Percentiles rank a stretch among this genome's conserved stretches.
phyloP scores from a whole-genome alignment of 2,329 filamentous ascomycete genomes.

The Cordyceps militaris region DNA sequence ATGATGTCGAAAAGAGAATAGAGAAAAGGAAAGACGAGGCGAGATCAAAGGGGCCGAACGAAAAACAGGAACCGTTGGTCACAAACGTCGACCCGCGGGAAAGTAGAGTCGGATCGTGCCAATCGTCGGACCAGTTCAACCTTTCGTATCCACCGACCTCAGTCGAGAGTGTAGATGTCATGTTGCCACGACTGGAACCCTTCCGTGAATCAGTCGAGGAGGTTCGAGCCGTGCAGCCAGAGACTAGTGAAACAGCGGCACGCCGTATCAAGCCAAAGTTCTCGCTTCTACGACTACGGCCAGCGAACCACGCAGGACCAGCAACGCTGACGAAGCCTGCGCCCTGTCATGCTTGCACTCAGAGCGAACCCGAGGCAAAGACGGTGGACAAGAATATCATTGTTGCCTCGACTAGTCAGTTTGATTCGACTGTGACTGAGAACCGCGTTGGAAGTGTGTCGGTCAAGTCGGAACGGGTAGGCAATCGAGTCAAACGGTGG shows the following conservation, averaged over 20 bases:
- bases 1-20: constrained; percentile 13
- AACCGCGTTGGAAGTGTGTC: constrained; percentile 12
- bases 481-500: constrained; percentile 27
- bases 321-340: not conserved
- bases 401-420: not conserved
- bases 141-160: constrained; percentile 26
- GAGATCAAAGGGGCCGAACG: not conserved
- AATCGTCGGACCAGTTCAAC: constrained; percentile 29
- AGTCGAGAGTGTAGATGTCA: constrained; percentile 12
- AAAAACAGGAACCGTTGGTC: not conserved
- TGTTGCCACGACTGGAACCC: constrained; percentile 12
- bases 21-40: constrained; percentile 4
- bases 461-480: constrained; percentile 18
- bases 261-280: constrained; percentile 9
- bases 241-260: not conserved
- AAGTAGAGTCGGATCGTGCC: constrained; percentile 14
- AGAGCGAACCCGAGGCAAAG: not conserved
- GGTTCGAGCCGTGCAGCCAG: not conserved
- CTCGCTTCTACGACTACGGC: constrained; percentile 7
- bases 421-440: not conserved
- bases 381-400: not conserved
- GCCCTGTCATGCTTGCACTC: not conserved
- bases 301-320: not conserved
- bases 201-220: not conserved
- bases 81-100: constrained; percentile 14